A percentile compares a stretch with the other conserved stretches of the same genome.
Conservation (phyloP, 2,329 filamentous ascomycete genomes). For the Furcasterigmium furcatum region DNA sequence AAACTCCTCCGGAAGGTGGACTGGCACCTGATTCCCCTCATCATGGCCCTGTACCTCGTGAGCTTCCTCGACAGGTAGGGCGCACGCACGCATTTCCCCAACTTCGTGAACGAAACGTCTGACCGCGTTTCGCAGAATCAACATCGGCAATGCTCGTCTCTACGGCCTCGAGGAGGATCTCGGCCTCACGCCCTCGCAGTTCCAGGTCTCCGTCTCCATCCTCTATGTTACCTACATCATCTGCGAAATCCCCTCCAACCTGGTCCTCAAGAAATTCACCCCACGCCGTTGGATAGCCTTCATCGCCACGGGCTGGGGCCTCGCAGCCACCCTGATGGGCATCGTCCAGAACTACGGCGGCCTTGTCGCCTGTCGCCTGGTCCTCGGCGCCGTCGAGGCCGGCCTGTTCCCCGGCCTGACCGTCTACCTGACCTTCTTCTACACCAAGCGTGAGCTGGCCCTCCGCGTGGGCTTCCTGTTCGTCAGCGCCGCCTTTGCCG, state of each 20-base stretch:
- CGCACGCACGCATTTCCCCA: not conserved
- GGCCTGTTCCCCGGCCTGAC: slow-evolving; percentile 68
- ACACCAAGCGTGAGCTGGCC: slow-evolving; percentile 69
- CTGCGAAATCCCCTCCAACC: slow-evolving; percentile 64
- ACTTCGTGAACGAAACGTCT: not conserved
- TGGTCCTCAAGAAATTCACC: slow-evolving; percentile 60
- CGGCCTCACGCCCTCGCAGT: slow-evolving; percentile 61
- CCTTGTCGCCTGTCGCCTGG: slow-evolving; percentile 62
- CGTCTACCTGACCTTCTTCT: slow-evolving; percentile 72
- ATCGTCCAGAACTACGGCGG: slow-evolving; percentile 62
- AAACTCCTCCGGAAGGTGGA: slow-evolving; percentile 64
- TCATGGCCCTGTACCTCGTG: slow-evolving; percentile 70
- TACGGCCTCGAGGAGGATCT: slow-evolving; percentile 64
- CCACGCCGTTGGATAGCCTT: slow-evolving; percentile 62
- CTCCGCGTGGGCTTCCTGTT: slow-evolving; percentile 63
- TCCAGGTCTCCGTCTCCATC: slow-evolving; percentile 64
- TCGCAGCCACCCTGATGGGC: slow-evolving; percentile 66
- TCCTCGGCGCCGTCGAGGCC: slow-evolving; percentile 67
- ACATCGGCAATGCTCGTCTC: slow-evolving; percentile 66
- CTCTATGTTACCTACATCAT: slow-evolving; percentile 62
- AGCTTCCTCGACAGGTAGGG: slow-evolving; percentile 60
- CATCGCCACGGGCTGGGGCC: slow-evolving; percentile 62
- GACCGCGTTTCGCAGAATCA: not conserved
- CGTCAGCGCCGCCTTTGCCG: slow-evolving; percentile 65
- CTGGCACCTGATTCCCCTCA: slow-evolving; percentile 58